Evolutionary conservation across 805 yeast genomes (phyloP).

Genomic region (Ogataea pini): DNA sequence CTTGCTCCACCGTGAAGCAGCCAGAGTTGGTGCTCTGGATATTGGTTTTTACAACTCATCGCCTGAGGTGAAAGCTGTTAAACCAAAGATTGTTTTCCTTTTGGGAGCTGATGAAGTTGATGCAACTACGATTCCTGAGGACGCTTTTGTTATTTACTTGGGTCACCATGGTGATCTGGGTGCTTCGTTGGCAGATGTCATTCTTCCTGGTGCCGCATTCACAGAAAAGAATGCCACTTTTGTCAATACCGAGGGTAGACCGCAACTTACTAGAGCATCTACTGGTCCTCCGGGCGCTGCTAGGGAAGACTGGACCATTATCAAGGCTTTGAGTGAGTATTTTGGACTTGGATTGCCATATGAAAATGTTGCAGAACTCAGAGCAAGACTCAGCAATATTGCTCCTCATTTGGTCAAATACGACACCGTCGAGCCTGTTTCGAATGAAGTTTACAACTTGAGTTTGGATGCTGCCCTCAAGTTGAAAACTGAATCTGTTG

Average conservation of each 20-base stretch:
- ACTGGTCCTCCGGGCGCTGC: conserved; percentile 86
- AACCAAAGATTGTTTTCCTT: conserved; percentile 75
- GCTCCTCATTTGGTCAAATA: conserved; percentile 81
- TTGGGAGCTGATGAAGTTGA: conserved; percentile 82
- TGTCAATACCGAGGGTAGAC: conserved; percentile 89
- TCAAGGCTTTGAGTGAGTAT: conserved; percentile 81
- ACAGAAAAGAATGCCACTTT: conserved; percentile 84
- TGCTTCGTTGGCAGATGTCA: conserved; percentile 84
- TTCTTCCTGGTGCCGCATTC: conserved; percentile 85
- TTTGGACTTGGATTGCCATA: conserved; percentile 71
- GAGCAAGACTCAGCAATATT: conserved; percentile 68
- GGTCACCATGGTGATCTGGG: conserved; percentile 93
- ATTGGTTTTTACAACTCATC: conserved; percentile 65
- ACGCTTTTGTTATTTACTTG: conserved; percentile 85
- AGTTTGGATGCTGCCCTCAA: conserved; percentile 49
- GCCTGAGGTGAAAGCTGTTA: conserved; percentile 46
- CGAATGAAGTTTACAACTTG: conserved; percentile 53
- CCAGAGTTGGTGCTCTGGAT: conserved; percentile 86
- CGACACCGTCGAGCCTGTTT: conserved; percentile 71
- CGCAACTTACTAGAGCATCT: conserved; percentile 83
- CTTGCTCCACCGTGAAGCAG: conserved; percentile 79
- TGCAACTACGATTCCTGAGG: conserved; percentile 70
- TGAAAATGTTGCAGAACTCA: conserved; percentile 67
- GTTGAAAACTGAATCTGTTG: conserved; percentile 35
- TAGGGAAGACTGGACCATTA: conserved; percentile 88